Conservation (phyloP, 2,329 filamentous ascomycete genomes). For the Ascochyta rabiei region DNA sequence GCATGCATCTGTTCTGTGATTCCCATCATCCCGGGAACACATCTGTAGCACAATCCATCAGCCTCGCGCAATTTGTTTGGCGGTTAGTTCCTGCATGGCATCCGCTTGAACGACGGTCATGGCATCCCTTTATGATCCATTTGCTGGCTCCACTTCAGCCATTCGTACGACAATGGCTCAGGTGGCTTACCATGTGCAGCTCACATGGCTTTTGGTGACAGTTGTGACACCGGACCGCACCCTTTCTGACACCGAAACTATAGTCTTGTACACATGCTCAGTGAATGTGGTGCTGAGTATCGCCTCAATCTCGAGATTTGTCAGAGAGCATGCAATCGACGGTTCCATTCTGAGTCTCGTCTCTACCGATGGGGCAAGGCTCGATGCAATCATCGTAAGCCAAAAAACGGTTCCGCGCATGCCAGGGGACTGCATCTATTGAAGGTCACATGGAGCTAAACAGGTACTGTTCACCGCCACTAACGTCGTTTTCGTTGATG, state of each 20-base stretch:
- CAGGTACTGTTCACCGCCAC: conserved; percentile 34
- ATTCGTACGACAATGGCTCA: conserved; percentile 26
- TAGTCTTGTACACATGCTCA: conserved; percentile 18
- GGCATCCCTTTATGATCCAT: conserved; percentile 2
- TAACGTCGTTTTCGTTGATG: conserved; percentile 20
- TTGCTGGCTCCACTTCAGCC: conserved; percentile 4
- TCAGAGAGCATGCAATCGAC: conserved; percentile 1
- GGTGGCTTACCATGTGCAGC: conserved; percentile 32
- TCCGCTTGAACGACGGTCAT: conserved; percentile 9
- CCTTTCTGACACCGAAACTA: conserved; percentile 23
- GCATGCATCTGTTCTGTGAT: conserved; percentile 5
- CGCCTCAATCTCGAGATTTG: background rate
- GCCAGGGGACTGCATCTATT: conserved; percentile 25
- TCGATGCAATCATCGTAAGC: background rate
- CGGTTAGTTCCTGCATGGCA: conserved; percentile 36
- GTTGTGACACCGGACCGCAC: conserved; percentile 38
- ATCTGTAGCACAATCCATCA: conserved; percentile 18
- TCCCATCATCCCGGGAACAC: conserved; percentile 11
- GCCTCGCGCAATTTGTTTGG: conserved; percentile 29
- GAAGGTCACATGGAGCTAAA: conserved; percentile 24
- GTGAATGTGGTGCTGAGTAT: background rate
- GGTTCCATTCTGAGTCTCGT: background rate
- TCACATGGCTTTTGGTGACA: conserved; percentile 44
- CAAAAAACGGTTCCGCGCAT: conserved; percentile 13
- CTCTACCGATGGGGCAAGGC: conserved; percentile 4